A percentile compares a stretch with the other conserved stretches of the same genome.
phyloP scores from a whole-genome alignment of 2,329 filamentous ascomycete genomes.

The Shiraia bambusicola region DNA sequence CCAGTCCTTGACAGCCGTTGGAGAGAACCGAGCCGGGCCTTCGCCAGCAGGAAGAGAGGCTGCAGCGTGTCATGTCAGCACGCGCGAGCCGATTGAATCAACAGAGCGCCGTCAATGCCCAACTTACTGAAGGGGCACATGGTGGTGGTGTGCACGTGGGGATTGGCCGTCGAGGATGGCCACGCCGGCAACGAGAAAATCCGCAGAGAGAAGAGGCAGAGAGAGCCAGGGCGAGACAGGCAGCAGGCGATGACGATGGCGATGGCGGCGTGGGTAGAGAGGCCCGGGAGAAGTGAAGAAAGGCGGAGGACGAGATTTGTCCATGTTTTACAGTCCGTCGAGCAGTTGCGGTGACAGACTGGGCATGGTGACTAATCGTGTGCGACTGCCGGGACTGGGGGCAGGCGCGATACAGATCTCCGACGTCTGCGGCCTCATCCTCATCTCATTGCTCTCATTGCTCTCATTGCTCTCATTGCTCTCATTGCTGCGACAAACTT shows the following conservation, averaged over 20 bases:
- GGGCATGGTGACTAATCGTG: conserved; percentile 29
- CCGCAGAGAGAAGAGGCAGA: conserved; percentile 15
- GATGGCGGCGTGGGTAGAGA: not conserved
- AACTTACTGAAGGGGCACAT: conserved; percentile 44
- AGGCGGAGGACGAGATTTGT: conserved; percentile 38
- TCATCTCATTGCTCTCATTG: no score
- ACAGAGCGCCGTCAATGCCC: conserved; percentile 3
- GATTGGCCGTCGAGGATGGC: conserved; percentile 23
- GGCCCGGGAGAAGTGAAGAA: conserved; percentile 21
- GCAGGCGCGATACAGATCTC: conserved; percentile 29
- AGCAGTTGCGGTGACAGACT: conserved; percentile 19
- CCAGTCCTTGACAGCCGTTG: conserved; percentile 38
- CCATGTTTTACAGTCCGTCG: conserved; percentile 40
- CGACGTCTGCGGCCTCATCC: conserved; percentile 32
- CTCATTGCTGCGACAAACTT: conserved; percentile 26
- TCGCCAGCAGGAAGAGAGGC: conserved; percentile 36
- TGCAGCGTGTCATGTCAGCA: conserved; percentile 19
- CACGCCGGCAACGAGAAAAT: conserved; percentile 31
- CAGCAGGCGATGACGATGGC: no score
- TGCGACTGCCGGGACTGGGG: conserved; percentile 21
- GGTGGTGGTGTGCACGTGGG: no score
- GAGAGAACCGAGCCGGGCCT: conserved; percentile 33
- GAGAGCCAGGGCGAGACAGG: no score
- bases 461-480: no score
- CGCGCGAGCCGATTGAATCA: not conserved